phyloP scores from a whole-genome alignment of 805 yeast genomes.

The Zygoascus bituminiphila region DNA sequence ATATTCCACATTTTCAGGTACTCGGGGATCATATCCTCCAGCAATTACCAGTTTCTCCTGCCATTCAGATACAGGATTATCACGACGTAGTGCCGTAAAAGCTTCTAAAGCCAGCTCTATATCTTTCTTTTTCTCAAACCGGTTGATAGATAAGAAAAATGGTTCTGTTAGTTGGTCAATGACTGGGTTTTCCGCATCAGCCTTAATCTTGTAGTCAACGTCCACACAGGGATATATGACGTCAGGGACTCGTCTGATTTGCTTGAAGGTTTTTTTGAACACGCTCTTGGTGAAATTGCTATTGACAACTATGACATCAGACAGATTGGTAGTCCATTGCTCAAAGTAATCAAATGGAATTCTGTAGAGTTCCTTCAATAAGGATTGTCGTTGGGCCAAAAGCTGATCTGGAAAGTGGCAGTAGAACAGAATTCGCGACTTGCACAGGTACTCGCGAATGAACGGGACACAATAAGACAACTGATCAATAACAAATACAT shows the following conservation, averaged over 20 bases:
- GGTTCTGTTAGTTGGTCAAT: conserved; percentile 17
- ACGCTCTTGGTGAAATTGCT: conserved; percentile 72
- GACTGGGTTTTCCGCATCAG: conserved; percentile 4
- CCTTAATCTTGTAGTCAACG: conserved; percentile 21
- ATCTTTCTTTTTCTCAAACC: conserved; percentile 84
- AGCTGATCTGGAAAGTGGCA: conserved; percentile 95
- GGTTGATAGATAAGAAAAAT: conserved; percentile 67
- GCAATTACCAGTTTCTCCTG: conserved; percentile 50
- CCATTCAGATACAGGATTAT: conserved; percentile 16
- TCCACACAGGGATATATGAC: conserved; percentile 80
- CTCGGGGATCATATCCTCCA: conserved; percentile 83
- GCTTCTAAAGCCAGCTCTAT: conserved; percentile 69
- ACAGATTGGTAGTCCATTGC: conserved; percentile 63
- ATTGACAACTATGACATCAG: conserved; percentile 82
- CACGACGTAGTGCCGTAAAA: conserved; percentile 34
- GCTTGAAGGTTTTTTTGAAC: conserved; percentile 54
- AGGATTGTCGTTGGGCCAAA: conserved; percentile 50
- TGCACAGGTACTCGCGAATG: conserved; percentile 31
- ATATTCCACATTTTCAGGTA: conserved; percentile 67
- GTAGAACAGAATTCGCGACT: conserved; percentile 63
- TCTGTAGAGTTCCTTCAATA: conserved; percentile 59
- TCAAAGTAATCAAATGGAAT: conserved; percentile 79
- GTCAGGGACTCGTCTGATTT: conserved; percentile 34
- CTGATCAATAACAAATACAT: conserved; percentile 80
- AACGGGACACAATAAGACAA: conserved; percentile 77